Base-by-base conservation (phyloP, 169 alveolate species). In the Babesia divergens region DNA sequence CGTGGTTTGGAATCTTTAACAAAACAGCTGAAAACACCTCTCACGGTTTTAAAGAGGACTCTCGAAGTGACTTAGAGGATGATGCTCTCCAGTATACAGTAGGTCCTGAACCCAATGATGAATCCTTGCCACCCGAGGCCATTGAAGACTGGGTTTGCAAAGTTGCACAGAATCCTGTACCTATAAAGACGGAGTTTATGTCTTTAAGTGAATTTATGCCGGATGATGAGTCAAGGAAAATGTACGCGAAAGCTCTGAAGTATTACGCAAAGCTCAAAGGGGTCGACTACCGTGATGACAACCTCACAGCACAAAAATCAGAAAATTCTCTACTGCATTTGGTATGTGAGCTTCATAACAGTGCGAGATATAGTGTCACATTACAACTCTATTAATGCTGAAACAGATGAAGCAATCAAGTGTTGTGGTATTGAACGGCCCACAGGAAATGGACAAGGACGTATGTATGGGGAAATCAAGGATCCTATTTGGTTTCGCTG, bases 101-200 rank as follows among this genome's bases (percentile, higher is more conserved):
- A n/a, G 87, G 87, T n/a, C 87, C 87, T 22, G 87, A 79, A 34
- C 87, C 87, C 29, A 20, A 64, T 22, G 47, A 50, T 20, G 51
- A 67, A 38, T 22, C 42, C 13, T 13, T 62, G 51, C 26, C 56
- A 29, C 58, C 74, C n/a, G 64, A 60, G 2, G 77, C 43, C n/a
- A 42, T 79, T 34, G 66, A 65, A 40, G 76, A 79, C 7, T 79
- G 87, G 87, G 50, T 68, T n/a, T 46, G 20, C 44, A 35, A 58
- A 22, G 82, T 79, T 8, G 51, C 56, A 4, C n/a, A 22, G 20
- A 79, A 79, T 46, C 87, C 87, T 2, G 80, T 72, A 2, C 87
- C 87, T 8, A 79, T 79, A 2, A 56, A 69, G 34, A 52, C 53
- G 6, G 87, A 79, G 29, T 62, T 68, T 32, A 22, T 40, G 7